A percentile compares a stretch with the other conserved stretches of the same genome.
These are phyloP conservation scores for Suillus variegatus DNA, from an alignment of 768 basidiomycete species.

Conservation along the genomic window DNA sequence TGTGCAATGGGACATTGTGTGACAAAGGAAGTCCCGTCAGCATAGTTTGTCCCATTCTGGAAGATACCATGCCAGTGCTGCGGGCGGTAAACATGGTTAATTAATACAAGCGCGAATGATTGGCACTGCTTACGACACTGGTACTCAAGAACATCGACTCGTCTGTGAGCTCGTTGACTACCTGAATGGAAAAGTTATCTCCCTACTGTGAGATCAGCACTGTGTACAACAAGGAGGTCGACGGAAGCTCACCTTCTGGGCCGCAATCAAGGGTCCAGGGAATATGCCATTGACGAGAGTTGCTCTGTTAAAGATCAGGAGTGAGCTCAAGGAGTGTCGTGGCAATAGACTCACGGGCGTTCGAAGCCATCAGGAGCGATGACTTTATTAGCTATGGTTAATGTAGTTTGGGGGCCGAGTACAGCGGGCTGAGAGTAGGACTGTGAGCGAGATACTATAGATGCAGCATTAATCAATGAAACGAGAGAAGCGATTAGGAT, in stretches of 20 bases:
- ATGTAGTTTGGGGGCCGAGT: slow-evolving; percentile 22
- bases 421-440: slow-evolving; percentile 6
- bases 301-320: slow-evolving; percentile 28
- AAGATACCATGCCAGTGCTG: slow-evolving; percentile 61
- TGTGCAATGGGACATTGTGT: slow-evolving; percentile 33
- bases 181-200: slow-evolving; percentile 42
- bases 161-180: slow-evolving; percentile 45
- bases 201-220: slow-evolving; percentile 29
- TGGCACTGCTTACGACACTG: slow-evolving; percentile 42
- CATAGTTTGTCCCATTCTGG: slow-evolving; percentile 43
- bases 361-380: slow-evolving; percentile 51
- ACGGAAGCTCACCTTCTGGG: slow-evolving; percentile 32
- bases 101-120: neutral
- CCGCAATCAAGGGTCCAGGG: slow-evolving; percentile 47
- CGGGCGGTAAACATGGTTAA: neutral
- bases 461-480: slow-evolving; percentile 16
- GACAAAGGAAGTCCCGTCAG: slow-evolving; percentile 44
- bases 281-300: slow-evolving; percentile 44
- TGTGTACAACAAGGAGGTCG: neutral
- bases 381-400: slow-evolving; percentile 39
- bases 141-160: slow-evolving; percentile 49
- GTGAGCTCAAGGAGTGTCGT: neutral
- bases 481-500: slow-evolving; percentile 12
- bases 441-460: slow-evolving; percentile 19
- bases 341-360: slow-evolving; percentile 32